These are phyloP conservation scores for Blastocystis sp. DNA, from an alignment of 352 stramenopile genomes.

Conservation along the genomic window DNA sequence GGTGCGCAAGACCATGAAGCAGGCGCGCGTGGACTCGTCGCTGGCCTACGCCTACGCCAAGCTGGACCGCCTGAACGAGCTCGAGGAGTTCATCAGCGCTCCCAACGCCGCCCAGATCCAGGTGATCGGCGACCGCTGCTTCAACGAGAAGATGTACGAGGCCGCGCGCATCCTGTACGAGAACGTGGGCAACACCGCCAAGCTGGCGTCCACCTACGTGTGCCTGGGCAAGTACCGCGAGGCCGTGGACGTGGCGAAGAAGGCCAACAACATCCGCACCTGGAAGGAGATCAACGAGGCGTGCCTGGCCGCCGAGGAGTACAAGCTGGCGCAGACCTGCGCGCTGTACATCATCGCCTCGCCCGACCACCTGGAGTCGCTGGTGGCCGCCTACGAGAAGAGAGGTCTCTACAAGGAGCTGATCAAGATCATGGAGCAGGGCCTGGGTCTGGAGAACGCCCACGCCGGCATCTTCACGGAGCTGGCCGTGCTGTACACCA, in stretches of 20 bases:
- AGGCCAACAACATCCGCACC: constrained; percentile 97
- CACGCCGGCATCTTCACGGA: constrained; percentile 99
- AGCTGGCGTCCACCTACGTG: constrained; percentile 98
- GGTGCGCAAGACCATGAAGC: constrained; percentile 96
- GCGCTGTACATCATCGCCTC: constrained; percentile 99
- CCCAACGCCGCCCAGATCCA: constrained; percentile 99
- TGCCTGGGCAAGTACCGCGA: constrained; percentile 96
- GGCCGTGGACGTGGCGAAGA: constrained; percentile 94
- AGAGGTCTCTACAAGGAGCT: constrained; percentile 91
- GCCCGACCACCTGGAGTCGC: constrained; percentile 97
- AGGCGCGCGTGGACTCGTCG: constrained; percentile 96
- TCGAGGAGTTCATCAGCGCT: constrained; percentile 97
- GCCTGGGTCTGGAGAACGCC: constrained; percentile 93
- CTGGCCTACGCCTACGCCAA: constrained; percentile 98
- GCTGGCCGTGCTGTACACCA: constrained; percentile 97
- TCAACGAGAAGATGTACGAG: constrained; percentile 93
- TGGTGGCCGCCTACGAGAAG: constrained; percentile 97
- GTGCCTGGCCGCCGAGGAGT: constrained; percentile 94
- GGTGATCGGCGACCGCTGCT: constrained; percentile 93
- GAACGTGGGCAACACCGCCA: constrained; percentile 99
- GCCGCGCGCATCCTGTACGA: constrained; percentile 96
- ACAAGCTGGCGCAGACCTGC: constrained; percentile 92
- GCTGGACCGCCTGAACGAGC: constrained; percentile 92
- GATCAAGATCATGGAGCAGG: constrained; percentile 95
- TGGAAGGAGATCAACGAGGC: constrained; percentile 99